A percentile compares a stretch with the other conserved stretches of the same genome.
Evolutionary conservation across 192 early-diverging fungal genomes (phyloP).

Genomic region (Rhizophagus clarus): DNA sequence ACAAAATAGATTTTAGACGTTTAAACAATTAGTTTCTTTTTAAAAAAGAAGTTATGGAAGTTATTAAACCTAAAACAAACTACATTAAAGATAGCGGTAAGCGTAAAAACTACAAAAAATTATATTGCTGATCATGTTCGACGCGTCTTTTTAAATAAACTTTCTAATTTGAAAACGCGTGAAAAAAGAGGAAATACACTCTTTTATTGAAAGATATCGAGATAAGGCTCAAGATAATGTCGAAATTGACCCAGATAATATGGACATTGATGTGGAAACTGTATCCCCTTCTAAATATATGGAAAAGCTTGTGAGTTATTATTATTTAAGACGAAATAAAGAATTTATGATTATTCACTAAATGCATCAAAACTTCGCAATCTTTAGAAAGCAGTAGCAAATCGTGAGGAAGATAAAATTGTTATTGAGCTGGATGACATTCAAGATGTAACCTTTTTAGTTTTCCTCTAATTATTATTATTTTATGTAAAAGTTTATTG

Average conservation of each 20-base stretch:
- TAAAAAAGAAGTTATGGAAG: background rate
- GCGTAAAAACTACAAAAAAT: background rate
- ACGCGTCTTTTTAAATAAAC: no score
- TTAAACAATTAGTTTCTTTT: no score
- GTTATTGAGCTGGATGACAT: constrained; percentile 73
- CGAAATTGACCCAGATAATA: background rate
- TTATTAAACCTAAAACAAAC: background rate
- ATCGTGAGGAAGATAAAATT: constrained; percentile 62
- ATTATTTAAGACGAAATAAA: background rate
- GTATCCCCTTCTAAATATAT: background rate
- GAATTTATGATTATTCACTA: background rate
- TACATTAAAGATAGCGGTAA: background rate
- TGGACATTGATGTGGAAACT: constrained; percentile 5
- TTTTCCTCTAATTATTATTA: background rate
- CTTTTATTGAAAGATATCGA: background rate
- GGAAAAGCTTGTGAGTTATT: constrained; percentile 9
- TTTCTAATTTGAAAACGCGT: no score
- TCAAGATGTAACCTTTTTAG: constrained; percentile 42
- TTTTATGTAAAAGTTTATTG: background rate
- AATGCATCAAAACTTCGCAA: background rate
- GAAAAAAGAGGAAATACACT: background rate
- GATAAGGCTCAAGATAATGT: background rate
- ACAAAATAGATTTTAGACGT: no score
- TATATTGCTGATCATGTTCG: background rate
- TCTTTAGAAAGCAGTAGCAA: constrained; percentile 61